A percentile compares a stretch with the other conserved stretches of the same genome.
These are phyloP conservation scores for Chlorella sp. DNA, from an alignment of 139 green algal genomes.

Conservation along the genomic window DNA sequence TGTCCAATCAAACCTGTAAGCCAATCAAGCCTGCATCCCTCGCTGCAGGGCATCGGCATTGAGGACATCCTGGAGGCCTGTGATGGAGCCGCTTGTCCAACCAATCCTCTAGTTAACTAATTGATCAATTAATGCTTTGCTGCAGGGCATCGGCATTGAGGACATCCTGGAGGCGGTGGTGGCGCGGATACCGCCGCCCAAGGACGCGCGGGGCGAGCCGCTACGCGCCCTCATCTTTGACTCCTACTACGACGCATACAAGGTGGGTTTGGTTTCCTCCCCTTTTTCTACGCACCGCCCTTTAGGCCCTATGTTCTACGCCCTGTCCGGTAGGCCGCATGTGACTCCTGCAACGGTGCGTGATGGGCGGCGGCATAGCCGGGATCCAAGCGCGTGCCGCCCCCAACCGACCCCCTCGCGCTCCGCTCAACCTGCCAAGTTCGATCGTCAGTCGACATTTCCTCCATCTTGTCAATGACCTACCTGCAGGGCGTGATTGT, in stretches of 20 bases:
- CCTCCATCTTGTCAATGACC: neutral
- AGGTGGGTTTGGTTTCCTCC: conserved; percentile 27
- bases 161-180: conserved; percentile 95
- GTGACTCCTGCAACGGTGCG: too few relatives aligned
- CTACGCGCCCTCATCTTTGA: conserved; percentile 97
- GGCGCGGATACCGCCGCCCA: conserved; percentile 77
- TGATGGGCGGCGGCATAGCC: too few relatives aligned
- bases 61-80: conserved; percentile 92
- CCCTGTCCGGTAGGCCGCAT: too few relatives aligned
- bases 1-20: too few relatives aligned
- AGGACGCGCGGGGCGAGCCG: conserved; percentile 66
- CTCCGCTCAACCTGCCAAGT: neutral
- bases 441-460: too few relatives aligned
- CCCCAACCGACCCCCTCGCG: neutral
- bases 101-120: too few relatives aligned
- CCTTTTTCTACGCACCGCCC: too few relatives aligned
- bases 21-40: too few relatives aligned
- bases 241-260: conserved; percentile 97
- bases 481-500: conserved; percentile 74
- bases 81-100: too few relatives aligned
- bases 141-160: conserved; percentile 39
- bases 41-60: conserved; percentile 18
- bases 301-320: too few relatives aligned
- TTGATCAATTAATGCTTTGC: too few relatives aligned
- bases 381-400: neutral